Conservation (phyloP, 768 basidiomycete species). For the Panaeolus cyanescens region DNA sequence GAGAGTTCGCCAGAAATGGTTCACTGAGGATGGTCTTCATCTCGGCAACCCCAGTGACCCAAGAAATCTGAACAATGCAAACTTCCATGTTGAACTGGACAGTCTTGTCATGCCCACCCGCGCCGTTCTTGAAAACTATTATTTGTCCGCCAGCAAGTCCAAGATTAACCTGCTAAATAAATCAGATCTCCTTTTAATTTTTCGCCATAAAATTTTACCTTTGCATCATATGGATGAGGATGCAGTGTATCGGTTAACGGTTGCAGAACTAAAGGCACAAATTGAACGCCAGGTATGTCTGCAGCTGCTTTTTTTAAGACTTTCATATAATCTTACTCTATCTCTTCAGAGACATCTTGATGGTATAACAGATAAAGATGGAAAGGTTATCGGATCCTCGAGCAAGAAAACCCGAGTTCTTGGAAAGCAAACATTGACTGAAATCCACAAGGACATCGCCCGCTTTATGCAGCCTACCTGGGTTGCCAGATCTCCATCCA, state of each 20-base stretch:
- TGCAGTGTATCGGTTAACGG: neutral
- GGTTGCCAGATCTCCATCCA: constrained; percentile 15
- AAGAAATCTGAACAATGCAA: neutral
- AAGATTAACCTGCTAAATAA: neutral
- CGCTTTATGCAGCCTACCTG: constrained; percentile 19
- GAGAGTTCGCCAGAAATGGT: constrained; percentile 8
- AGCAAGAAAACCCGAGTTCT: constrained; percentile 2
- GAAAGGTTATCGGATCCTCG: neutral
- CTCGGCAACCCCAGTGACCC: neutral
- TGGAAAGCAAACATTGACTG: constrained; percentile 12
- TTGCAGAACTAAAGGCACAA: neutral
- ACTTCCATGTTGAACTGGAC: neutral
- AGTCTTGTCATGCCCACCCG: neutral
- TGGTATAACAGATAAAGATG: neutral
- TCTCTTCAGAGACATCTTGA: neutral
- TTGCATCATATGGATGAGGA: neutral
- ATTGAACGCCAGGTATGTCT: neutral
- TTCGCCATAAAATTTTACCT: neutral
- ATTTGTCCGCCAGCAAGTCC: neutral
- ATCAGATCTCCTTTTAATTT: neutral
- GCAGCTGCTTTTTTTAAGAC: neutral
- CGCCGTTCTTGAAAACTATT: neutral
- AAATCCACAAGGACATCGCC: constrained; percentile 18
- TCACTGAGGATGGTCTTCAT: neutral
- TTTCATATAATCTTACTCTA: neutral